Evolutionary conservation across 345 rosid genomes (phyloP).

Genomic region (Xanthoceras sorbifolium): DNA sequence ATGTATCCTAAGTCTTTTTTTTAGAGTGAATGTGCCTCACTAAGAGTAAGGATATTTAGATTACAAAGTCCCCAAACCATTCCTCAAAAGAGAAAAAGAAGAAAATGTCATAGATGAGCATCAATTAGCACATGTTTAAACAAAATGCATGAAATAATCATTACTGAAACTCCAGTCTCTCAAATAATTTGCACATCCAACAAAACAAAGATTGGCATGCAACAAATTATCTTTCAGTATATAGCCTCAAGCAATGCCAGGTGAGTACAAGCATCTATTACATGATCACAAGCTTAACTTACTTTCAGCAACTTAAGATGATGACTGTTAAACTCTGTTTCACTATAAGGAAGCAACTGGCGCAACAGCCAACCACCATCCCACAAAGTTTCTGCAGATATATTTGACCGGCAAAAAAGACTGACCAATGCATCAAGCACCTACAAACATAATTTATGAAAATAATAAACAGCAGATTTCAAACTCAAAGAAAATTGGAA

Average conservation of each 20-base stretch:
- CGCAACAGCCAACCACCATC: constrained; percentile 98
- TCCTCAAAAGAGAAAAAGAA: not conserved
- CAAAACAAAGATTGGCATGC: not conserved
- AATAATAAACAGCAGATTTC: not conserved
- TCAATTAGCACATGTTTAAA: not conserved
- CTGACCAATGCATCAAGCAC: constrained; percentile 87
- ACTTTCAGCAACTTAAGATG: constrained; percentile 79
- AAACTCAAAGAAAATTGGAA: not conserved
- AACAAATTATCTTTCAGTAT: not conserved
- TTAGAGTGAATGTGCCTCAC: not conserved
- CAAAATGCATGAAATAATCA: not conserved
- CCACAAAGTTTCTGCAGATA: constrained; percentile 94
- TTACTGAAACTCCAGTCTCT: not conserved
- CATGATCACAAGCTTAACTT: constrained; percentile 18
- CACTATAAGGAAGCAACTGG: constrained; percentile 88
- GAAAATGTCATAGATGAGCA: not conserved
- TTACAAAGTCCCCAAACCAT: not conserved
- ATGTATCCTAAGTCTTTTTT: too few relatives aligned
- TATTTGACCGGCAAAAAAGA: constrained; percentile 81
- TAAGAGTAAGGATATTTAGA: not conserved
- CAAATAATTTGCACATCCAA: not conserved
- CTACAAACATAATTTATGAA: constrained; percentile 41
- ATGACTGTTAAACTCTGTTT: constrained; percentile 76
- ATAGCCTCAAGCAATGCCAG: not conserved
- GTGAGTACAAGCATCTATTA: not conserved